Conservation (phyloP, 139 green algal genomes). For the Marvania coccoides region DNA sequence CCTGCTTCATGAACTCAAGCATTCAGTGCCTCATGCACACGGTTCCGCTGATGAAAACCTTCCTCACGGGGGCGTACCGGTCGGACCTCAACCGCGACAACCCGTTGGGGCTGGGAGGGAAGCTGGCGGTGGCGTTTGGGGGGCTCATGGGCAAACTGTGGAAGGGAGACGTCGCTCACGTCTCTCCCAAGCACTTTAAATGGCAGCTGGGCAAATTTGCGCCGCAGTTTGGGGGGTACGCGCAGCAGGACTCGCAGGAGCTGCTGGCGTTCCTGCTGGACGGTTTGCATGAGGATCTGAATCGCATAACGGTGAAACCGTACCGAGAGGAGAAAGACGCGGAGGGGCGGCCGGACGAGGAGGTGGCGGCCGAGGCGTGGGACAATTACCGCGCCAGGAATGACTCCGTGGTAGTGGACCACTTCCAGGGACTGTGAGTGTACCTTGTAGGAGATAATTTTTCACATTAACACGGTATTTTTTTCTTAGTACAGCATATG, state of each 20-base stretch:
- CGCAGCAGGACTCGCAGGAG: slow-evolving; percentile 89
- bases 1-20: slow-evolving; percentile 91
- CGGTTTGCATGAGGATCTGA: slow-evolving; percentile 85
- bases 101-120: slow-evolving; percentile 80
- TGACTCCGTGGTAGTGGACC: slow-evolving; percentile 85
- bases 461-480: not conserved
- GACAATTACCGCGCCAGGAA: slow-evolving; percentile 76
- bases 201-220: slow-evolving; percentile 73
- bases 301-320: slow-evolving; percentile 84
- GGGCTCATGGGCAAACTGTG: slow-evolving; percentile 79
- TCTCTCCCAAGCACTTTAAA: slow-evolving; percentile 75
- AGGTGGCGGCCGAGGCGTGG: slow-evolving; percentile 78
- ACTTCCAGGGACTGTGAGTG: slow-evolving; percentile 57
- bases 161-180: slow-evolving; percentile 37
- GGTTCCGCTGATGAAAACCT: slow-evolving; percentile 66
- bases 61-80: slow-evolving; percentile 59
- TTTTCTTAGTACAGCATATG: no score
- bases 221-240: slow-evolving; percentile 87
- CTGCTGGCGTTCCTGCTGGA: slow-evolving; percentile 94
- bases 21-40: slow-evolving; percentile 92
- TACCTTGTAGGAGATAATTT: not conserved
- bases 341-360: slow-evolving; percentile 63
- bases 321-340: slow-evolving; percentile 86
- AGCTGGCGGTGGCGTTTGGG: slow-evolving; percentile 84
- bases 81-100: slow-evolving; percentile 80